These are phyloP conservation scores for Silene latifolia DNA, from an alignment of 148 eudicot genomes.

Conservation along the genomic window DNA sequence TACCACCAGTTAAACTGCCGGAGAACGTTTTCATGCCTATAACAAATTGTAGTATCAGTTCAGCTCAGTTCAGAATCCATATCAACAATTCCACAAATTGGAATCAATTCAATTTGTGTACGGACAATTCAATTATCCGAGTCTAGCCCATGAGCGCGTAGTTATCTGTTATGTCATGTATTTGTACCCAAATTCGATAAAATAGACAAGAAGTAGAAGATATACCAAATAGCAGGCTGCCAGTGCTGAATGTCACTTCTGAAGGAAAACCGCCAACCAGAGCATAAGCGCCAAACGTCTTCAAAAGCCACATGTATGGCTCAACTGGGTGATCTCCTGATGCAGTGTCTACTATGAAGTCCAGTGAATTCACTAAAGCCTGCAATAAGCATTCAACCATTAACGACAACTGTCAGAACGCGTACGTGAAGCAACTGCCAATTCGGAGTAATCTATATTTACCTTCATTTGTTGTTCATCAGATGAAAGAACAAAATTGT, in stretches of 20 bases:
- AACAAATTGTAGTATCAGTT: background rate
- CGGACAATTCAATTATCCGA: background rate
- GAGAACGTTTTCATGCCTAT: slow-evolving; percentile 57
- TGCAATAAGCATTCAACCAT: slow-evolving; percentile 22
- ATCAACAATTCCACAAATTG: too few relatives aligned
- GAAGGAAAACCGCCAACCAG: slow-evolving; percentile 59
- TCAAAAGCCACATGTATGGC: slow-evolving; percentile 54
- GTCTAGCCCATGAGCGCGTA: background rate
- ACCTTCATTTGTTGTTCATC: slow-evolving; percentile 65
- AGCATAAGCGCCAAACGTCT: slow-evolving; percentile 56
- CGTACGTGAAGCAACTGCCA: background rate
- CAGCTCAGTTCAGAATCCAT: background rate
- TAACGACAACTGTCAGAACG: background rate
- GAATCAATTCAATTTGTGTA: too few relatives aligned
- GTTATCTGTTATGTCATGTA: too few relatives aligned
- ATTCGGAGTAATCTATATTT: background rate
- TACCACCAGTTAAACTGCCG: slow-evolving; percentile 70
- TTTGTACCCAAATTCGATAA: too few relatives aligned
- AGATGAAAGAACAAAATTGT: slow-evolving; percentile 60
- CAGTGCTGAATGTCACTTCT: slow-evolving; percentile 62
- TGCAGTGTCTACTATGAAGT: slow-evolving; percentile 76
- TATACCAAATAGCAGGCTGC: slow-evolving; percentile 51
- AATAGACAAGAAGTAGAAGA: too few relatives aligned
- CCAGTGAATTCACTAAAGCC: slow-evolving; percentile 52
- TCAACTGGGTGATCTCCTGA: slow-evolving; percentile 75